These are phyloP conservation scores for Bisporella sp. DNA, from an alignment of 2,329 filamentous ascomycete genomes.

Conservation along the genomic window DNA sequence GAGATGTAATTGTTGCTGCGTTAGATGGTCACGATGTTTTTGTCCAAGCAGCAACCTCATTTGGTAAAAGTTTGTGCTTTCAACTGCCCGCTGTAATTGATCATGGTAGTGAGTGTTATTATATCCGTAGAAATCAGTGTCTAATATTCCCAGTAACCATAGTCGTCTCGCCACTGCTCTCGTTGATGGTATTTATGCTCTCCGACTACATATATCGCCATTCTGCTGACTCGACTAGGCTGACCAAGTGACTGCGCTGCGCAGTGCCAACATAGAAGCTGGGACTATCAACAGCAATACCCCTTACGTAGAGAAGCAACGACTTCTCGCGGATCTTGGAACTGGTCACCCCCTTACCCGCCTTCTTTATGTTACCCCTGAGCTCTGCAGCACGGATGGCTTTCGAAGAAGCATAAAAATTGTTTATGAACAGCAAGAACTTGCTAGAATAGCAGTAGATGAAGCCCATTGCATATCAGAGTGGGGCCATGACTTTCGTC, in stretches of 20 bases:
- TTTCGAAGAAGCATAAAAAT: slow-evolving; percentile 70
- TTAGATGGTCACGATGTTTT: slow-evolving; percentile 85
- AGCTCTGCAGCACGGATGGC: slow-evolving; percentile 69
- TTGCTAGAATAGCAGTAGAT: slow-evolving; percentile 84
- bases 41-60: slow-evolving; percentile 82
- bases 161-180: slow-evolving; percentile 81
- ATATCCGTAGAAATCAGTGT: background rate
- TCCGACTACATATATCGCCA: background rate
- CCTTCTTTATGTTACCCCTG: slow-evolving; percentile 88
- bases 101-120: slow-evolving; percentile 57
- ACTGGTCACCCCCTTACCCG: slow-evolving; percentile 79
- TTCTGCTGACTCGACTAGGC: slow-evolving; percentile 44
- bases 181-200: slow-evolving; percentile 62
- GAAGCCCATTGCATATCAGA: slow-evolving; percentile 97
- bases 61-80: slow-evolving; percentile 91
- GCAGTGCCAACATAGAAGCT: slow-evolving; percentile 67
- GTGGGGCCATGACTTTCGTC: slow-evolving; percentile 98
- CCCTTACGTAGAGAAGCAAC: slow-evolving; percentile 51
- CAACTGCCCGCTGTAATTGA: slow-evolving; percentile 86
- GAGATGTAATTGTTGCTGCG: slow-evolving; percentile 79
- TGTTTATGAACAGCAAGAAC: slow-evolving; percentile 72
- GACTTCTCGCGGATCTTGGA: slow-evolving; percentile 73
- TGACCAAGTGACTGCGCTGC: slow-evolving; percentile 82
- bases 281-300: slow-evolving; percentile 85
- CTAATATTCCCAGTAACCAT: slow-evolving; percentile 60